Evolutionary conservation across 2,329 filamentous ascomycete species (phyloP).

Genomic region (Botrytis fabae): DNA sequence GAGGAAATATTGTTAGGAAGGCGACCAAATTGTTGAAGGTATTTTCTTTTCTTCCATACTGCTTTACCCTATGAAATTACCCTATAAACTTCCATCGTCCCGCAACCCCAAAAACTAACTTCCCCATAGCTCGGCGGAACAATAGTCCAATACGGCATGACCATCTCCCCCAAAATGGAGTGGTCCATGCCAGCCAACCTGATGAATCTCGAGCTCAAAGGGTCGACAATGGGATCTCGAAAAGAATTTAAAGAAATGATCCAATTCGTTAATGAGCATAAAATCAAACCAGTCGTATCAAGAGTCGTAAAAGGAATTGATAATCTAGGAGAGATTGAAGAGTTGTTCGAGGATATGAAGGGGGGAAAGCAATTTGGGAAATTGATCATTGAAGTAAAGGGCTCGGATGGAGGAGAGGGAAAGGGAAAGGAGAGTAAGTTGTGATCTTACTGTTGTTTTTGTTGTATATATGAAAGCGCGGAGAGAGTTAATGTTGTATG

Average conservation of each 20-base stretch:
- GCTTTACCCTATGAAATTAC: background rate
- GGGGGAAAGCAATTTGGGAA: conserved; percentile 88
- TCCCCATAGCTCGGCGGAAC: conserved; percentile 65
- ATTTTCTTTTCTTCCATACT: conserved; percentile 7
- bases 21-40: conserved; percentile 68
- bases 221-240: conserved; percentile 87
- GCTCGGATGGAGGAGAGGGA: conserved; percentile 20
- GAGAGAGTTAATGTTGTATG: background rate
- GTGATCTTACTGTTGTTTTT: background rate
- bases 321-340: conserved; percentile 75
- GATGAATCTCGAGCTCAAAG: conserved; percentile 82
- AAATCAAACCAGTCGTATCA: conserved; percentile 76
- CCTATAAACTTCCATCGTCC: background rate
- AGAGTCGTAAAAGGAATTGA: conserved; percentile 71
- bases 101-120: background rate
- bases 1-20: conserved; percentile 77
- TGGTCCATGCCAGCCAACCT: conserved; percentile 83
- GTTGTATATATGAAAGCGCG: background rate
- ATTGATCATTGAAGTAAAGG: conserved; percentile 71
- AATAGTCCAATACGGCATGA: conserved; percentile 92
- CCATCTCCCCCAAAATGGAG: conserved; percentile 77
- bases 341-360: conserved; percentile 85
- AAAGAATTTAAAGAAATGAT: conserved; percentile 93
- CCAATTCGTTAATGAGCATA: conserved; percentile 70
- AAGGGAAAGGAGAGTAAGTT: conserved; percentile 6